Percentiles rank a stretch among this genome's conserved stretches.
Evolutionary conservation across 2,329 filamentous ascomycete genomes (phyloP).

Genomic region (Fusarium chuoi): DNA sequence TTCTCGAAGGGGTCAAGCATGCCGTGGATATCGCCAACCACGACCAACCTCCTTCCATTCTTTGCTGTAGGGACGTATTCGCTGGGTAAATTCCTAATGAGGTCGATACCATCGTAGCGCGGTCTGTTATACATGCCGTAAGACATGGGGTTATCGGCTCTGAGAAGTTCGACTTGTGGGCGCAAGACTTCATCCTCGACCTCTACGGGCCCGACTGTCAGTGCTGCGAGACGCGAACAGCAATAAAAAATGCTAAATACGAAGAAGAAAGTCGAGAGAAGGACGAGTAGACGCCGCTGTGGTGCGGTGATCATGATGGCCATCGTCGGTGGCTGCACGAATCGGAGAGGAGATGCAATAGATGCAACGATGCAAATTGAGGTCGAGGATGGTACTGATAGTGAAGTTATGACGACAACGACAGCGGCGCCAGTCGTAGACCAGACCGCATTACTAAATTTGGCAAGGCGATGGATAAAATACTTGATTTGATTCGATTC

Average conservation of each 20-base stretch:
- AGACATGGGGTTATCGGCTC: conserved; percentile 52
- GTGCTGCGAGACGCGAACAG: conserved; percentile 47
- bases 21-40: conserved; percentile 94
- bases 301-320: conserved; percentile 40
- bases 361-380: background rate
- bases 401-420: conserved; percentile 26
- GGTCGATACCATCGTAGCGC: conserved; percentile 47
- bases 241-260: conserved; percentile 49
- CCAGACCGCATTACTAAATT: conserved; percentile 11
- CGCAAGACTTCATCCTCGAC: conserved; percentile 8
- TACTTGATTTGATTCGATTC: background rate
- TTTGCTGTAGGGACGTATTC: conserved; percentile 47
- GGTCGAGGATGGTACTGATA: background rate
- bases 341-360: background rate
- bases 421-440: conserved; percentile 1
- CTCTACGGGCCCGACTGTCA: conserved; percentile 29
- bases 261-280: conserved; percentile 48
- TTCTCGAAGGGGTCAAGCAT: conserved; percentile 74
- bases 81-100: conserved; percentile 46
- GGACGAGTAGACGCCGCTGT: conserved; percentile 46
- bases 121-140: conserved; percentile 55
- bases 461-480: background rate
- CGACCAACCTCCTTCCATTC: conserved; percentile 71
- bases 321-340: conserved; percentile 24
- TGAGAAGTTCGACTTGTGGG: conserved; percentile 30